phyloP scores from a whole-genome alignment of 1,284 basidiomycete species.

The Hymenochaete sp. region DNA sequence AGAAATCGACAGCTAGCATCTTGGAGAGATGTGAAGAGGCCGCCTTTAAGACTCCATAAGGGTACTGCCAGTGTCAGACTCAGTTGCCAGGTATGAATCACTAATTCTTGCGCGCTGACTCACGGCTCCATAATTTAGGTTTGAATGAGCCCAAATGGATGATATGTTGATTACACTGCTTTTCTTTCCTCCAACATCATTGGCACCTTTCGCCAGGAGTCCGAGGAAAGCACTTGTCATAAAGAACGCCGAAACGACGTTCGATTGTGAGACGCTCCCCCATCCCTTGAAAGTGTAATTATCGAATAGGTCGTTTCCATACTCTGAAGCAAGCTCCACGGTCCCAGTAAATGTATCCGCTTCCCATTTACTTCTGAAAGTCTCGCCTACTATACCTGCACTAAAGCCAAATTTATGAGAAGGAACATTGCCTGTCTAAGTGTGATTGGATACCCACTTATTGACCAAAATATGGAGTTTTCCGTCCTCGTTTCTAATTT shows the following conservation, averaged over 20 bases:
- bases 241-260: slow-evolving; percentile 27
- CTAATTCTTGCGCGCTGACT: too few species aligned
- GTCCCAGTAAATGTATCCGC: slow-evolving; percentile 53
- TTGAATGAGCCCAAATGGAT: slow-evolving; percentile 24
- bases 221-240: slow-evolving; percentile 28
- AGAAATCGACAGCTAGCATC: slow-evolving; percentile 68
- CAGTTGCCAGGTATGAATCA: too few species aligned
- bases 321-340: slow-evolving; percentile 31
- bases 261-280: slow-evolving; percentile 22
- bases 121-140: slow-evolving; percentile 12
- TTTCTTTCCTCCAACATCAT: slow-evolving; percentile 18
- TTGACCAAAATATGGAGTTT: slow-evolving; percentile 71
- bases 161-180: slow-evolving; percentile 30
- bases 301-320: slow-evolving; percentile 24
- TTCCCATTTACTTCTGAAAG: slow-evolving; percentile 53
- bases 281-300: slow-evolving; percentile 26
- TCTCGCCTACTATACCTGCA: not conserved
- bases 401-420: too few species aligned
- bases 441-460: slow-evolving; percentile 49
- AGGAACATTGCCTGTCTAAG: too few species aligned
- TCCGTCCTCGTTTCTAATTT: slow-evolving; percentile 39
- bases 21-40: slow-evolving; percentile 66
- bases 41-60: slow-evolving; percentile 48
- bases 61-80: slow-evolving; percentile 24
- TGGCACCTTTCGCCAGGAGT: slow-evolving; percentile 44